Base-by-base conservation (phyloP, 805 yeast genomes). In the Candida maris region DNA sequence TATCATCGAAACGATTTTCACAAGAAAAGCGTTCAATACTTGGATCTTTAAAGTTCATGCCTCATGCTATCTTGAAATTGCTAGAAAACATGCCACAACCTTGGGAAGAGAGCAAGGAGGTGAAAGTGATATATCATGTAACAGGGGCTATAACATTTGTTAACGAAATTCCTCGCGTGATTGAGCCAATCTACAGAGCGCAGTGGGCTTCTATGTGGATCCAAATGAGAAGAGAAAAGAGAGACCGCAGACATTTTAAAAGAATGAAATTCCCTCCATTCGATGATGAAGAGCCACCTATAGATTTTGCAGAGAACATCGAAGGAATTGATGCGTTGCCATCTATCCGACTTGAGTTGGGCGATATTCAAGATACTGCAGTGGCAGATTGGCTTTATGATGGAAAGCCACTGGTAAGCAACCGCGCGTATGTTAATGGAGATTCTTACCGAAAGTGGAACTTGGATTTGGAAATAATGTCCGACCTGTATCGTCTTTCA, bases 51-150 rank as follows among this genome's bases (percentile, higher is more conserved):
- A 91, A 88, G 61, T 94, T 83, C 63, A 75, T 94, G 81, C 99
- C 99, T 0, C 97, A 91, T 62, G 96, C 98, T 0, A 75, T 88
- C 3, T 61, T 88, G 47, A 93, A 93, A 59, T 70, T 93, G 26
- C 55, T 93, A 26, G 98, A 93, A 52, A 88, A 87, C 54, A 91
- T 93, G 91, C 99, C 99, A 0, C 95, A 88, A 56, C 99, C 99
- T 1, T 93, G 99, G 99, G 97, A 93, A 57, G 75, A 77, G 35
- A 65, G 73, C 2, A 85, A 85, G 43, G 94, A 85, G 29, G 97
- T 93, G 16, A 78, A 75, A 39, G 97, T 91, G 5, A 61, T 91
- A 27, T 93, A 93, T 57, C 99, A 93, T 54, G 73, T 74, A 15
- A 78, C 93, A 0, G 98, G 98, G 18, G 97, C 98, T 10, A 82